A percentile compares a stretch with the other conserved stretches of the same genome.
Conservation (phyloP, 768 basidiomycete species). For the Boletus barrowsii region DNA sequence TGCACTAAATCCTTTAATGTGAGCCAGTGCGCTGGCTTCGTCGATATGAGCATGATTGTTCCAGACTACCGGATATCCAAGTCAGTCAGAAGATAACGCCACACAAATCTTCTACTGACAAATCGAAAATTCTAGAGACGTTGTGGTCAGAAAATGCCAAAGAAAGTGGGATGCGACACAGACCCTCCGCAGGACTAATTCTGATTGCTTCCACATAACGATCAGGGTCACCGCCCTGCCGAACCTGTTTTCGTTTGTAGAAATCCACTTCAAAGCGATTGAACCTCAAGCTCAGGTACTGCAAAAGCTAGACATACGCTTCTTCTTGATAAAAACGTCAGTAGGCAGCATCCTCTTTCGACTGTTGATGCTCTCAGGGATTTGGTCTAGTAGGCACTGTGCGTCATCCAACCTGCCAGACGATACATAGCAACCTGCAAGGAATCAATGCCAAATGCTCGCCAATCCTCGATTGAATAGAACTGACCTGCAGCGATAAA, state of each 20-base stretch:
- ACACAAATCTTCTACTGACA: conserved; percentile 45
- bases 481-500: conserved; percentile 62
- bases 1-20: conserved; percentile 52
- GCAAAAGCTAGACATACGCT: conserved; percentile 42
- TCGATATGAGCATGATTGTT: conserved; percentile 68
- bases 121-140: conserved; percentile 56
- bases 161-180: conserved; percentile 9
- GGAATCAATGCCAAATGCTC: not conserved
- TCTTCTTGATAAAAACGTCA: conserved; percentile 76
- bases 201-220: conserved; percentile 53
- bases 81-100: not conserved
- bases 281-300: not conserved
- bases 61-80: conserved; percentile 53
- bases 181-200: conserved; percentile 72
- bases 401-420: conserved; percentile 53
- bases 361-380: conserved; percentile 59
- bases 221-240: conserved; percentile 50
- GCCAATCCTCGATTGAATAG: not conserved
- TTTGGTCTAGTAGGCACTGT: conserved; percentile 55
- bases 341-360: conserved; percentile 70
- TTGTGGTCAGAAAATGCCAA: conserved; percentile 1
- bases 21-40: conserved; percentile 49
- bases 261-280: conserved; percentile 53
- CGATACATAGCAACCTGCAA: conserved; percentile 59
- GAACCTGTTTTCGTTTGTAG: conserved; percentile 65